A percentile compares a stretch with the other conserved stretches of the same genome.
These are phyloP conservation scores for Amanita phalloides DNA, from an alignment of 768 basidiomycete genomes.

Conservation along the genomic window DNA sequence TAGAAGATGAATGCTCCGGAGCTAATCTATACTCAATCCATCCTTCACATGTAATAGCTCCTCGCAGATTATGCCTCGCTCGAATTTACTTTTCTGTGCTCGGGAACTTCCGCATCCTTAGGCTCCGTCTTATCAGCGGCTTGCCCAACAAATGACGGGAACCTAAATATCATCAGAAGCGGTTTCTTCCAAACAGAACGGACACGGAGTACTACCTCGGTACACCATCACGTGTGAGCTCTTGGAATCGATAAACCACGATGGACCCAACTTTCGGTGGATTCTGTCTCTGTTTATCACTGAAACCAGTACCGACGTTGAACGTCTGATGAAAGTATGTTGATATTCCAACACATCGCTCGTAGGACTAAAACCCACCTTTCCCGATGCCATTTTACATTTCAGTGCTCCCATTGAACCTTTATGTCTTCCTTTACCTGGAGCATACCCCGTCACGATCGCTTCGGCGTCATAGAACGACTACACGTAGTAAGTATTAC, in stretches of 20 bases:
- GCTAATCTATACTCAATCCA: not conserved
- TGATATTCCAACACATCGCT: too few relatives aligned
- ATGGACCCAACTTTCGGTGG: constrained; percentile 48
- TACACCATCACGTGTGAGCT: constrained; percentile 43
- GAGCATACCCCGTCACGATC: constrained; percentile 43
- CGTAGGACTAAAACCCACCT: constrained; percentile 24
- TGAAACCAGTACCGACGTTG: constrained; percentile 45
- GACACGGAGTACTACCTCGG: constrained; percentile 36
- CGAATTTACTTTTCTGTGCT: constrained; percentile 7
- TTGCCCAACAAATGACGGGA: constrained; percentile 43
- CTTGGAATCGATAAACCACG: constrained; percentile 50
- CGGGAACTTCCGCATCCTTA: constrained; percentile 45
- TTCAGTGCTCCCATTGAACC: constrained; percentile 39
- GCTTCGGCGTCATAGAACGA: constrained; percentile 56
- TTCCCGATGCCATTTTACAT: constrained; percentile 51
- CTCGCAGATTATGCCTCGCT: not conserved
- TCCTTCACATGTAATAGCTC: not conserved
- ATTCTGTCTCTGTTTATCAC: constrained; percentile 38
- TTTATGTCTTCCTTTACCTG: constrained; percentile 39
- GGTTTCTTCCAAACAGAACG: not conserved
- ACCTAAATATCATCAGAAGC: constrained; percentile 18
- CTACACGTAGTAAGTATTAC: constrained; percentile 13
- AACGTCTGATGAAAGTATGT: constrained; percentile 26
- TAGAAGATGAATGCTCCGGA: not conserved
- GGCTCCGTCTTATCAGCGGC: constrained; percentile 41